phyloP scores from a whole-genome alignment of 768 basidiomycete genomes.

The Trametes maxima region DNA sequence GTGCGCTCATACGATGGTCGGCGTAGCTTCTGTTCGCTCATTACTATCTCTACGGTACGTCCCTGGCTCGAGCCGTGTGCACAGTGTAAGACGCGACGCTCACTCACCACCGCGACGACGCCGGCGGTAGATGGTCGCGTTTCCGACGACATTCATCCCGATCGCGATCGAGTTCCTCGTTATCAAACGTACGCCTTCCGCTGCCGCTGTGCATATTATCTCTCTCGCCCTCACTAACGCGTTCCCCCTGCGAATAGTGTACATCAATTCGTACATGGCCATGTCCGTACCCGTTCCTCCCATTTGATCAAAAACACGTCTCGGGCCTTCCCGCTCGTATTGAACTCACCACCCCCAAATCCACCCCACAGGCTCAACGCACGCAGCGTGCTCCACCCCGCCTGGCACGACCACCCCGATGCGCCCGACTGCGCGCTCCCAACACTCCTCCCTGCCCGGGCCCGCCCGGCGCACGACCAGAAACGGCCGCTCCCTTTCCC shows the following conservation, averaged over 20 bases:
- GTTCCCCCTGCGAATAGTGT: constrained; percentile 7
- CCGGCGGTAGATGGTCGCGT: constrained; percentile 20
- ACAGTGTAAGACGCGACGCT: neutral
- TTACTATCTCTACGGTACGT: constrained; percentile 18
- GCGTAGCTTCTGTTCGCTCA: constrained; percentile 21
- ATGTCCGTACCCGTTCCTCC: constrained; percentile 11
- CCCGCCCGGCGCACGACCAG: neutral
- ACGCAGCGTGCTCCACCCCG: constrained; percentile 8
- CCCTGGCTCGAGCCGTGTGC: neutral
- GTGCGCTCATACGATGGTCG: neutral
- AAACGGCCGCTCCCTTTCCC: neutral
- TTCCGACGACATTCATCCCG: constrained; percentile 21
- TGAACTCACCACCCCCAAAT: neutral
- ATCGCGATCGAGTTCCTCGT: constrained; percentile 24
- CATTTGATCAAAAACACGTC: too few species aligned
- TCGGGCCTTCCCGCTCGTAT: too few species aligned
- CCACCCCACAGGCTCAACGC: constrained; percentile 24
- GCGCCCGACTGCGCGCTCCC: neutral
- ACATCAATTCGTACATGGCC: constrained; percentile 28
- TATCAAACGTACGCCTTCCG: constrained; percentile 19
- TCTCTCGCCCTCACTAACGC: neutral
- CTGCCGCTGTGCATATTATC: neutral
- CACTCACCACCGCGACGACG: too few species aligned
- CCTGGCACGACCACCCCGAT: neutral
- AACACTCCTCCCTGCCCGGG: neutral